Conservation (phyloP, 768 basidiomycete species). For the Podaxis carcinomalis region DNA sequence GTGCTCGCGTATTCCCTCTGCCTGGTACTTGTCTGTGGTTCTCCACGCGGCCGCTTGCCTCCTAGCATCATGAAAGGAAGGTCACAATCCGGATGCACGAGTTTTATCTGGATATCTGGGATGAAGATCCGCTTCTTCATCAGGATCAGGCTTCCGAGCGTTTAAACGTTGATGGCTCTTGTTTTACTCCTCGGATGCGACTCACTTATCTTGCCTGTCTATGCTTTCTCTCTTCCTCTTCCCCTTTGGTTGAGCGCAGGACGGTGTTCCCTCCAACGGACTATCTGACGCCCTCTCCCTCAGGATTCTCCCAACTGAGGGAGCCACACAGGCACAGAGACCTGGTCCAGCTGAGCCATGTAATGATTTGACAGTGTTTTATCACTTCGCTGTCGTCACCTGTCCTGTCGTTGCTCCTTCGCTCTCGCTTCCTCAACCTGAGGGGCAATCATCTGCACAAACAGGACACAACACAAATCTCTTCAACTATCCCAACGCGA, state of each 20-base stretch:
- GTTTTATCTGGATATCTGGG: neutral
- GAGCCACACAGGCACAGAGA: neutral
- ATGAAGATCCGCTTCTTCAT: constrained; percentile 4
- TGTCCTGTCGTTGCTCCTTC: constrained; percentile 11
- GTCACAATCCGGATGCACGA: neutral
- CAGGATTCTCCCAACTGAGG: neutral
- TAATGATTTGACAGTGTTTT: neutral
- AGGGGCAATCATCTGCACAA: neutral
- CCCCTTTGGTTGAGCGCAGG: neutral
- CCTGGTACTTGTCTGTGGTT: neutral
- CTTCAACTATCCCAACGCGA: neutral
- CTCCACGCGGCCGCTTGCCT: neutral
- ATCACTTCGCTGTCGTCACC: constrained; percentile 9
- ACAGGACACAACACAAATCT: constrained; percentile 2
- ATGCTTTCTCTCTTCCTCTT: neutral
- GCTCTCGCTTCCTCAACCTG: neutral
- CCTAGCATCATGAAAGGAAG: neutral
- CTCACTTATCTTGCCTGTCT: neutral
- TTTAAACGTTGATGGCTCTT: neutral
- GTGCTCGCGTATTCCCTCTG: neutral
- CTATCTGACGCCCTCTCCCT: neutral
- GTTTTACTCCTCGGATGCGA: constrained; percentile 4
- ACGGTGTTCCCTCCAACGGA: too few species aligned
- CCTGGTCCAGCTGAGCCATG: neutral
- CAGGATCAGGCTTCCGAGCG: neutral